Conservation (phyloP, 2,329 filamentous ascomycete species). For the Fusarium humuli region DNA sequence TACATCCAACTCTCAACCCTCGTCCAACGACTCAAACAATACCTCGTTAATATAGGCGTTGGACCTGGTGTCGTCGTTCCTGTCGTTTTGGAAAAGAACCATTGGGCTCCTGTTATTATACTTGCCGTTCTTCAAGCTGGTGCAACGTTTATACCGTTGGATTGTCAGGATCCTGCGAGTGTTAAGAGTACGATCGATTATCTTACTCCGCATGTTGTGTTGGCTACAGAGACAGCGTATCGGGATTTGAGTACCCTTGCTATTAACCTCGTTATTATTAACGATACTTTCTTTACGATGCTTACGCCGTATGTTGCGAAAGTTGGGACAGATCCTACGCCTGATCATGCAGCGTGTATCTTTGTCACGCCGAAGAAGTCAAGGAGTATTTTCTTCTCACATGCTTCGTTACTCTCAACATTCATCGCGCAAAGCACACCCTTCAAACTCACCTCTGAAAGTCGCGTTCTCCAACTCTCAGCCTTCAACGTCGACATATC, state of each 20-base stretch:
- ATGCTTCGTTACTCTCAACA: conserved; percentile 67
- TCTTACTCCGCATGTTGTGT: conserved; percentile 57
- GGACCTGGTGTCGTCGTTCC: conserved; percentile 68
- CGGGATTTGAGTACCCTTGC: conserved; percentile 55
- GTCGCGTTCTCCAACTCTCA: conserved; percentile 68
- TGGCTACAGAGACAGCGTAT: conserved; percentile 58
- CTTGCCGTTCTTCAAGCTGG: conserved; percentile 74
- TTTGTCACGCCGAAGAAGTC: conserved; percentile 69
- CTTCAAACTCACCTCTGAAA: conserved; percentile 61
- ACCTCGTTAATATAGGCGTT: conserved; percentile 64
- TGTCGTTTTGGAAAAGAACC: conserved; percentile 76
- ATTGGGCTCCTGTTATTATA: conserved; percentile 75
- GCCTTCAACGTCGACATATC: conserved; percentile 66
- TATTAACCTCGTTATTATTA: conserved; percentile 56
- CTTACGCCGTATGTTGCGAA: conserved; percentile 49
- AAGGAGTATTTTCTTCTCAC: conserved; percentile 72
- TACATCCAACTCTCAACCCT: conserved; percentile 56
- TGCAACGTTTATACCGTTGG: conserved; percentile 63
- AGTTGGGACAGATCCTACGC: conserved; percentile 49
- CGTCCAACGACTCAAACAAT: conserved; percentile 54
- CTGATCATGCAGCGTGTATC: conserved; percentile 67
- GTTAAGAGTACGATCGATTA: conserved; percentile 58
- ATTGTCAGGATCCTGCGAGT: conserved; percentile 57
- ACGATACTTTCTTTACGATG: conserved; percentile 55
- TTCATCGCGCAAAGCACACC: conserved; percentile 63